Base-by-base conservation (phyloP, 441 rosid genomes). In the Eutrema salsugineum region DNA sequence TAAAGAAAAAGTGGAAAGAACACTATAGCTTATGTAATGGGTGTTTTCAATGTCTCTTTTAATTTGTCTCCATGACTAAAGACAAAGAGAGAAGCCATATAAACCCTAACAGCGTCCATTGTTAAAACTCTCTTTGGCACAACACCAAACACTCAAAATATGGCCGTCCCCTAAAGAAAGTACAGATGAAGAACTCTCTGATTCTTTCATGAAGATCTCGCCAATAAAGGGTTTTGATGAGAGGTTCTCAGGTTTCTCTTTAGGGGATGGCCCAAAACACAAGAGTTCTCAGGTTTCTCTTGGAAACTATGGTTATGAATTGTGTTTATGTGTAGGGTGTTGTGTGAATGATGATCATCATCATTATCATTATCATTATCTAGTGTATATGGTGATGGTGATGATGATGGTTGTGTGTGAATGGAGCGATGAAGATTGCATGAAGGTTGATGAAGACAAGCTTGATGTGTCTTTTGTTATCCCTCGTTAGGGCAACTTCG, bases 341-440 rank as follows among this genome's bases (percentile, higher is more conserved):
- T 66, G 68, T 47, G 53, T 76, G 38, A 70, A 76, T 42, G 67
- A 70, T 56, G 9, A 32, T 63, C 47, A 32, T 69, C 56, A 51
- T 51, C 38, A 56, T 56, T 8, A 19, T 69, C 69, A 39, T 62
- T 1, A 46, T 46, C 46, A 55, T 67, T 28, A 69, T 68, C 62
- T n/a, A 61, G 14, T 53, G 43, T 40, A 33, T 28, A 54, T 58
- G 59, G 6, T 68, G 58, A 16, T 70, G 71, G 38, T 70, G 65
- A 38, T 57, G 72, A 57, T 58, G 71, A 39, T 30, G 69, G 58
- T 65, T 59, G 36, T 76, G 67, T 76, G 61, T 70, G 59, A 71
- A 71, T 77, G 80, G 80, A 77, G 72, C 72, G 69, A 71, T 77
- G 80, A 71, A 71, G 80, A 77, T 77, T 77, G 80, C 80, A 77